phyloP scores from a whole-genome alignment of 768 basidiomycete genomes.

The Hemileccinum rubropunctum region DNA sequence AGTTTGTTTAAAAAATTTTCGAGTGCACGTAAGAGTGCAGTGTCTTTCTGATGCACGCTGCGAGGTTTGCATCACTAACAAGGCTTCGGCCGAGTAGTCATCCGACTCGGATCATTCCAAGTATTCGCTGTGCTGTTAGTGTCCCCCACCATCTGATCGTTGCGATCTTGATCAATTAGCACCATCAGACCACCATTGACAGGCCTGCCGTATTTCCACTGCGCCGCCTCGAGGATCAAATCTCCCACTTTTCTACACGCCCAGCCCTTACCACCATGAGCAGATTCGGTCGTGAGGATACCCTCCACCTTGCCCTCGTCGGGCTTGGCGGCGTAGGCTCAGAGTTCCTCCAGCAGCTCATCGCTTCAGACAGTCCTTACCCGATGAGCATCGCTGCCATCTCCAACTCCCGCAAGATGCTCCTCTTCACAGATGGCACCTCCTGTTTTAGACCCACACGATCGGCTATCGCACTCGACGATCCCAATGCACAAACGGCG shows the following conservation, averaged over 20 bases:
- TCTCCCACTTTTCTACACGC: conserved; percentile 2
- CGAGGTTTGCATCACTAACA: not conserved
- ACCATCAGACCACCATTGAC: not conserved
- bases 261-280: conserved; percentile 12
- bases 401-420: conserved; percentile 60
- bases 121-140: conserved; percentile 4
- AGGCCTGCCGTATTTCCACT: not conserved
- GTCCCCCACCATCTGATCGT: conserved; percentile 4
- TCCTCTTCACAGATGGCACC: conserved; percentile 51
- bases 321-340: conserved; percentile 93
- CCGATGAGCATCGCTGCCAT: conserved; percentile 69
- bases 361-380: conserved; percentile 47
- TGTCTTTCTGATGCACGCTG: not conserved
- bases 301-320: conserved; percentile 67
- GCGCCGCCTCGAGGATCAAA: not conserved
- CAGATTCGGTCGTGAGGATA: conserved; percentile 21
- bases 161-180: conserved; percentile 8
- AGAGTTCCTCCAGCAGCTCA: conserved; percentile 81
- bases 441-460: conserved; percentile 35
- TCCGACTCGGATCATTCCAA: not conserved
- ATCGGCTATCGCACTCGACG: conserved; percentile 50
- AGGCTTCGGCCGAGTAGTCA: conserved; percentile 11
- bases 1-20: conserved; percentile 6
- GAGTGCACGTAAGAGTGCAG: not conserved
- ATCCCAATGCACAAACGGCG: conserved; percentile 30